Evolutionary conservation across 805 yeast species (phyloP).

Genomic region (Tetrapisispora fleetii): DNA sequence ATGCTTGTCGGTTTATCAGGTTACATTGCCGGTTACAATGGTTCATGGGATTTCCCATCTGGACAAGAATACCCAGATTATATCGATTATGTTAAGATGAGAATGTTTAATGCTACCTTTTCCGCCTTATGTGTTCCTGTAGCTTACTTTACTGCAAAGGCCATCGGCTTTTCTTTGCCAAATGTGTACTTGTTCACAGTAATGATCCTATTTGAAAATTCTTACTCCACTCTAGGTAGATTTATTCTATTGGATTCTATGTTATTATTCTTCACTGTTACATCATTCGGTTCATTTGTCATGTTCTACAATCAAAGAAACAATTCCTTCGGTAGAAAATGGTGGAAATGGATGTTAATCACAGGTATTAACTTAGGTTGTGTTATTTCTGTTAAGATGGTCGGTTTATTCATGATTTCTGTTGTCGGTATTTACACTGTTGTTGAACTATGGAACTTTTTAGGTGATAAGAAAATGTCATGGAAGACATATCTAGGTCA

Average conservation of each 20-base stretch:
- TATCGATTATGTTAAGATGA: slow-evolving; percentile 53
- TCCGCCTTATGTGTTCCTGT: slow-evolving; percentile 59
- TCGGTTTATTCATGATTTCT: slow-evolving; percentile 82
- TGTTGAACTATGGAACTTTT: slow-evolving; percentile 74
- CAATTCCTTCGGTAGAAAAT: slow-evolving; percentile 54
- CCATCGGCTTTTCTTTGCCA: slow-evolving; percentile 40
- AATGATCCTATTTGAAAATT: slow-evolving; percentile 57
- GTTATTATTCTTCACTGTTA: slow-evolving; percentile 64
- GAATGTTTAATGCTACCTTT: slow-evolving; percentile 61
- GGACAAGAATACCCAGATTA: slow-evolving; percentile 57
- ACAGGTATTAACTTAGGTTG: slow-evolving; percentile 87
- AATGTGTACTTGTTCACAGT: slow-evolving; percentile 53
- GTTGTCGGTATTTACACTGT: slow-evolving; percentile 85
- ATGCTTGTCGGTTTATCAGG: slow-evolving; percentile 74
- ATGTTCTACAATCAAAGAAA: slow-evolving; percentile 42
- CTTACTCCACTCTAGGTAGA: slow-evolving; percentile 61
- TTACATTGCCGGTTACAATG: slow-evolving; percentile 65
- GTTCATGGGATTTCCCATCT: slow-evolving; percentile 64
- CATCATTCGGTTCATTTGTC: slow-evolving; percentile 53
- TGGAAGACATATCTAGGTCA: slow-evolving; percentile 43
- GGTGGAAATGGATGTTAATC: slow-evolving; percentile 90
- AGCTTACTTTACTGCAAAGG: slow-evolving; percentile 60
- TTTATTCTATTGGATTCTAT: slow-evolving; percentile 71
- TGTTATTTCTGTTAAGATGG: slow-evolving; percentile 91
- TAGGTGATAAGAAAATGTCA: slow-evolving; percentile 54